Evolutionary conservation across 768 basidiomycete genomes (phyloP).

Genomic region (Termitomyces sp.): DNA sequence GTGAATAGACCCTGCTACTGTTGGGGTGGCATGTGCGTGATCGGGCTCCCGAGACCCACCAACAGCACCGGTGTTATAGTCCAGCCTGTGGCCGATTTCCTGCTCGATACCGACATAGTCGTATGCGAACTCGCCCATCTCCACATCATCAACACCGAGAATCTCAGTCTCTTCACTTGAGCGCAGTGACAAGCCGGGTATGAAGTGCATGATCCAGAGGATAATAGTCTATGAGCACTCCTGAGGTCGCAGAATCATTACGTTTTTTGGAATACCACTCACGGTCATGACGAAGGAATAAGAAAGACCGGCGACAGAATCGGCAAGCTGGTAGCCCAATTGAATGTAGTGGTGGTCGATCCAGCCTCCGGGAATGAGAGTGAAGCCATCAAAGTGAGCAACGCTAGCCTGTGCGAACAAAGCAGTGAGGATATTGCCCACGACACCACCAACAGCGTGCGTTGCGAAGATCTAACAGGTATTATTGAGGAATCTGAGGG

Average conservation of each 20-base stretch:
- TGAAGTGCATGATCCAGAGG: constrained; percentile 84
- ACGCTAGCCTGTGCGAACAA: constrained; percentile 83
- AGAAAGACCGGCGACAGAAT: constrained; percentile 58
- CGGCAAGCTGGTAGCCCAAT: constrained; percentile 82
- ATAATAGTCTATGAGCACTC: constrained; percentile 57
- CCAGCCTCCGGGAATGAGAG: constrained; percentile 78
- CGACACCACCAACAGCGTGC: constrained; percentile 73
- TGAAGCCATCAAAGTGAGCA: constrained; percentile 75
- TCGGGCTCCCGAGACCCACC: constrained; percentile 28
- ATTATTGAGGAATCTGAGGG: background rate
- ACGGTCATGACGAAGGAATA: constrained; percentile 81
- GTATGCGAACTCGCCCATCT: constrained; percentile 89
- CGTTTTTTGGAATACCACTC: constrained; percentile 22
- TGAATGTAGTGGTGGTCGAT: constrained; percentile 79
- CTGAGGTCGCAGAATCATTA: background rate
- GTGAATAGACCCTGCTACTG: constrained; percentile 2
- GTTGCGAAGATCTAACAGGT: constrained; percentile 78
- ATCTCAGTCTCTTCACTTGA: constrained; percentile 63
- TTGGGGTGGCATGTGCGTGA: constrained; percentile 12
- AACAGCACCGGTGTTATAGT: constrained; percentile 17
- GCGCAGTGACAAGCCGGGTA: constrained; percentile 78
- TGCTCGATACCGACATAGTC: constrained; percentile 80
- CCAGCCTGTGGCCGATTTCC: constrained; percentile 40
- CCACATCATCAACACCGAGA: constrained; percentile 84
- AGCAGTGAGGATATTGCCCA: constrained; percentile 82